phyloP scores from a whole-genome alignment of 2,329 filamentous ascomycete genomes.

The Setomelanomma holmii region DNA sequence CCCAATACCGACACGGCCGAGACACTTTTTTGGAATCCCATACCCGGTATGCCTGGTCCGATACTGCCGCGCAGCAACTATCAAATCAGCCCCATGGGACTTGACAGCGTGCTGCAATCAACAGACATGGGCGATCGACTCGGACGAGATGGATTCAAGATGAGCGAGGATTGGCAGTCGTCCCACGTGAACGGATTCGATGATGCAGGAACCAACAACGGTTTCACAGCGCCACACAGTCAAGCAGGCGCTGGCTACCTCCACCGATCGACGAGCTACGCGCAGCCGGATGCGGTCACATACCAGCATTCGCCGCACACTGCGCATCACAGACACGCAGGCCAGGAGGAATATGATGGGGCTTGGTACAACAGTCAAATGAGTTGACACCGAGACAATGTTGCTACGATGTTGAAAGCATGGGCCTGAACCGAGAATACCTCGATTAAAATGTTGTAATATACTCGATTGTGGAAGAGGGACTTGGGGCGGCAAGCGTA shows the following conservation, averaged over 20 bases:
- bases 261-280: not conserved
- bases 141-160: constrained; percentile 45
- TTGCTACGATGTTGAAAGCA: too few relatives aligned
- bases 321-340: not conserved
- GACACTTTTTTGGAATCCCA: constrained; percentile 48
- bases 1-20: constrained; percentile 23
- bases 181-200: constrained; percentile 23
- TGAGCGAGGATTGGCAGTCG: constrained; percentile 32
- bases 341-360: not conserved
- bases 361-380: not conserved
- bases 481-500: not conserved
- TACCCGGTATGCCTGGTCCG: constrained; percentile 50
- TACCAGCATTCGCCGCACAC: not conserved
- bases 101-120: constrained; percentile 40
- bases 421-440: too few relatives aligned
- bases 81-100: constrained; percentile 42
- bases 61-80: constrained; percentile 37
- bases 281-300: not conserved
- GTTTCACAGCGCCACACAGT: not conserved
- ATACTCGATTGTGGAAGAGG: not conserved
- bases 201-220: not conserved
- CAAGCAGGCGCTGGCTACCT: not conserved
- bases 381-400: not conserved
- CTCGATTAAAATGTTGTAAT: too few relatives aligned
- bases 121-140: constrained; percentile 41